phyloP scores from a whole-genome alignment of 331 rosid species.

The Spiraea crenata region DNA sequence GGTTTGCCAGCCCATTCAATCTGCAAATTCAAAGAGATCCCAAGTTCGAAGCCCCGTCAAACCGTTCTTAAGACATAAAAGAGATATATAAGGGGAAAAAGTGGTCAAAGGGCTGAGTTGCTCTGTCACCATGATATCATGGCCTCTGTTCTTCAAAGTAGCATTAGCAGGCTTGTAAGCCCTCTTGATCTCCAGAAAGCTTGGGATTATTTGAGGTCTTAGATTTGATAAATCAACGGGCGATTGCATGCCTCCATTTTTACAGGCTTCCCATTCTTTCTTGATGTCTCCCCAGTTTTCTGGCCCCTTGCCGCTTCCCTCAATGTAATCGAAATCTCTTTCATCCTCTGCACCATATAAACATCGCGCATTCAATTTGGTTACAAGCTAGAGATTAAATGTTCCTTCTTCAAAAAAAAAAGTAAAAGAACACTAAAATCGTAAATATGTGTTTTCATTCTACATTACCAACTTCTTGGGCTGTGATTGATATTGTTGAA shows the following conservation, averaged over 20 bases:
- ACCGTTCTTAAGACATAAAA: no score
- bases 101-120: no score
- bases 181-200: constrained; percentile 29
- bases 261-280: constrained; percentile 61
- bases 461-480: constrained; percentile 47
- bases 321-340: constrained; percentile 51
- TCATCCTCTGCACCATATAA: constrained; percentile 50
- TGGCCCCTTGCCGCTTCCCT: constrained; percentile 57
- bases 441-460: not conserved
- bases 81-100: no score
- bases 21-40: constrained; percentile 23
- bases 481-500: constrained; percentile 19
- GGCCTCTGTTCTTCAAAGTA: constrained; percentile 59
- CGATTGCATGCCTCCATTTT: constrained; percentile 57
- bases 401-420: no score
- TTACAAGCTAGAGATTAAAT: no score
- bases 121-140: constrained; percentile 50
- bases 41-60: no score
- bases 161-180: constrained; percentile 49
- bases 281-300: constrained; percentile 57
- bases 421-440: not conserved
- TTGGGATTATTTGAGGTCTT: constrained; percentile 35
- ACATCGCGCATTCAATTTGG: no score
- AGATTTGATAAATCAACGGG: constrained; percentile 54
- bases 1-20: constrained; percentile 47